Evolutionary conservation across 2,329 filamentous ascomycete species (phyloP).

Genomic region (Arthrobotrys sinensis): DNA sequence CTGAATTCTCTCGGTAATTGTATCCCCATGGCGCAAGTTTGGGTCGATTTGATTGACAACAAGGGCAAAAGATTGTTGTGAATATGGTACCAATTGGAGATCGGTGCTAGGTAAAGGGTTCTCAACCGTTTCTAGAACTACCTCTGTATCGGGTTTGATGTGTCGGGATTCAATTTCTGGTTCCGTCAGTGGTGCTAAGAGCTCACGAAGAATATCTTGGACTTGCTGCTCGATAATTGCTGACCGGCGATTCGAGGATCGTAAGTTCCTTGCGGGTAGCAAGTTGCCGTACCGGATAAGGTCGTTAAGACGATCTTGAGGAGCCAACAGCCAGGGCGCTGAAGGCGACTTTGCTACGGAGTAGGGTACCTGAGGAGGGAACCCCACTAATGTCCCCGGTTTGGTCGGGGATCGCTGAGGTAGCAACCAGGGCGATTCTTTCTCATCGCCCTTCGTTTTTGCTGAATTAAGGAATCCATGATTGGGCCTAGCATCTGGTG

Average conservation of each 20-base stretch:
- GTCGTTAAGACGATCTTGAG: slow-evolving; percentile 25
- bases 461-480: neutral
- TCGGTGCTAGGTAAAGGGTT: neutral
- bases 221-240: slow-evolving; percentile 12
- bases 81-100: neutral
- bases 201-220: neutral
- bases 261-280: neutral
- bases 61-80: neutral
- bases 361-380: slow-evolving; percentile 14
- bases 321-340: slow-evolving; percentile 4
- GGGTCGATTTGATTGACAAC: neutral
- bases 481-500: neutral
- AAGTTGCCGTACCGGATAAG: slow-evolving; percentile 36
- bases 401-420: neutral
- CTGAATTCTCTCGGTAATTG: neutral
- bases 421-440: neutral
- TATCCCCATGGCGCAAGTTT: neutral
- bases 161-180: neutral
- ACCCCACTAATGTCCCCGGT: neutral
- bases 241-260: neutral
- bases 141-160: neutral
- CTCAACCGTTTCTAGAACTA: neutral
- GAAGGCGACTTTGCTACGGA: neutral
- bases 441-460: neutral
- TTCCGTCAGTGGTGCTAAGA: neutral